phyloP scores from a whole-genome alignment of 2,329 filamentous ascomycete species.

The Rhynchosporium graminicola region DNA sequence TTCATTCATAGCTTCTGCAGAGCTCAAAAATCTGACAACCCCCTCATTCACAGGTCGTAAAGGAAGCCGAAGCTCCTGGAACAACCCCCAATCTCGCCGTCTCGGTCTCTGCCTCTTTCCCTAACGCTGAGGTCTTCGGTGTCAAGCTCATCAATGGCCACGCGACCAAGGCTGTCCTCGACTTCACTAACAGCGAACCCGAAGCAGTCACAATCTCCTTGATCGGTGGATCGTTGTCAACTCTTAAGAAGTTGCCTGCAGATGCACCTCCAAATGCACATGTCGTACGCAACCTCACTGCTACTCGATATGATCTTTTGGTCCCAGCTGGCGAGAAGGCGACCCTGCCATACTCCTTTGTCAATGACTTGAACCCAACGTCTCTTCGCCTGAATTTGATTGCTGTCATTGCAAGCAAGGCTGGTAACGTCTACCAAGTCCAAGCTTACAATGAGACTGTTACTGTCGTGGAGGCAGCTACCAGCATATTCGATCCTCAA shows the following conservation, averaged over 20 bases:
- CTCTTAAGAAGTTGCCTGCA: constrained; percentile 54
- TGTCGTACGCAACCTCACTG: constrained; percentile 83
- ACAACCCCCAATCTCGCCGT: constrained; percentile 57
- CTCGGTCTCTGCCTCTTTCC: constrained; percentile 63
- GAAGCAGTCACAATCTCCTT: constrained; percentile 73
- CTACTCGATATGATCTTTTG: constrained; percentile 69
- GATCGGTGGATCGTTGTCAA: constrained; percentile 72
- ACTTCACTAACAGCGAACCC: constrained; percentile 82
- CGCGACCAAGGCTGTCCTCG: constrained; percentile 78
- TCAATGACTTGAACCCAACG: constrained; percentile 89
- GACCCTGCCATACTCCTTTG: constrained; percentile 79
- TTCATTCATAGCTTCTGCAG: constrained; percentile 2
- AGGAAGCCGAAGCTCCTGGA: constrained; percentile 32
- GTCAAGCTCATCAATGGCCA: constrained; percentile 94
- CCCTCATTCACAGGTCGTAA: constrained; percentile 30
- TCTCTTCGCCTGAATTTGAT: constrained; percentile 78
- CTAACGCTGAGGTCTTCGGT: constrained; percentile 76
- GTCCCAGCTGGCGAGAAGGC: constrained; percentile 76
- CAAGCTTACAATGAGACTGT: constrained; percentile 80
- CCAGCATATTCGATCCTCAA: constrained; percentile 91
- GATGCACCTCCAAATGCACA: constrained; percentile 50
- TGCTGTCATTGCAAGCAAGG: constrained; percentile 68
- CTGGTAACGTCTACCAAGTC: constrained; percentile 73
- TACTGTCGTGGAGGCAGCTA: constrained; percentile 84
- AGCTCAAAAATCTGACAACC: constrained; percentile 6